A percentile compares a stretch with the other conserved stretches of the same genome.
phyloP scores from a whole-genome alignment of 768 basidiomycete species.

The Pleurotus citrinopileatus region DNA sequence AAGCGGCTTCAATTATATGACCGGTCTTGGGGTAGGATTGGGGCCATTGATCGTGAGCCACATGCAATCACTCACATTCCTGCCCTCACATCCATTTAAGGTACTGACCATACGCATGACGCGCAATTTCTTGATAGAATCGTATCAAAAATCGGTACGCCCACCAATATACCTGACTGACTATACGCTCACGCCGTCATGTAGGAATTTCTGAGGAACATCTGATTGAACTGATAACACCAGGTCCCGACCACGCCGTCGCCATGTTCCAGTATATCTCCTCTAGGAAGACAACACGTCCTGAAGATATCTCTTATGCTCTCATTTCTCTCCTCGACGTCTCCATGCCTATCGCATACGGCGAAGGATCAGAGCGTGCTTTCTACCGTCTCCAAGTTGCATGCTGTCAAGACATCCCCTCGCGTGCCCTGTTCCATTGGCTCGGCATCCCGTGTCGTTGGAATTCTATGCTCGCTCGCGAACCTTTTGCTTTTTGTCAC shows the following conservation, averaged over 20 bases:
- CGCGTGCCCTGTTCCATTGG: too few relatives aligned
- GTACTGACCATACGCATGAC: too few relatives aligned
- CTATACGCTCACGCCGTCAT: not conserved
- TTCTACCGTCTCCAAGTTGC: slow-evolving; percentile 4
- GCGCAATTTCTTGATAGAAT: too few relatives aligned
- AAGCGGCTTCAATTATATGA: not conserved
- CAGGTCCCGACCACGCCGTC: not conserved
- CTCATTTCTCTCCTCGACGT: slow-evolving; percentile 1
- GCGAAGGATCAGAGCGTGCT: not conserved
- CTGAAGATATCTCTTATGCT: not conserved
- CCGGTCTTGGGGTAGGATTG: not conserved
- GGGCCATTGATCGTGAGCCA: not conserved
- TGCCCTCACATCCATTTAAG: not conserved
- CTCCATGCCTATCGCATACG: slow-evolving; percentile 2
- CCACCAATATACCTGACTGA: not conserved
- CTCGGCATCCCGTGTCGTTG: too few relatives aligned
- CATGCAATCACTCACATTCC: not conserved
- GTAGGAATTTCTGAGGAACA: not conserved
- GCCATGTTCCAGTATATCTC: not conserved
- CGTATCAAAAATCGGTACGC: not conserved
- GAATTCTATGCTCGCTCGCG: too few relatives aligned
- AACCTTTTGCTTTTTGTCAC: too few relatives aligned
- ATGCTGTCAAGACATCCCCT: too few relatives aligned
- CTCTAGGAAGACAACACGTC: not conserved
- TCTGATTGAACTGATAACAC: not conserved